Evolutionary conservation across 257 asterid species (phyloP), one percentile per base, ranked within the genome.

Genomic region (Mitragyna speciosa): DNA sequence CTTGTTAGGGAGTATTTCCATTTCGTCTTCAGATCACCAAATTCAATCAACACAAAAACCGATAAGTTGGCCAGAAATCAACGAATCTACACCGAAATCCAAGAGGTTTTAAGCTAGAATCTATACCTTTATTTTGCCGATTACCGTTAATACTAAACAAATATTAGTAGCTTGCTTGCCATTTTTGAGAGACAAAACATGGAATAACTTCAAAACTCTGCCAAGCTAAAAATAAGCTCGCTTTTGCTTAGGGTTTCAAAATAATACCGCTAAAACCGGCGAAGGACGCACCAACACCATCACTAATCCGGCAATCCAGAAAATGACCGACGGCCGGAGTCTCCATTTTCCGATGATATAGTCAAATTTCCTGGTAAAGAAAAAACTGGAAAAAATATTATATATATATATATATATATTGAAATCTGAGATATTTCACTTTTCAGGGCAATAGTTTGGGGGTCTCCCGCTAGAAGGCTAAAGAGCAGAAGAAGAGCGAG

Each of bases 141-240:
- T 81, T 77, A 82, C 47, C 75, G 75, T 52, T 72, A 56, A 31
- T 11, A 67, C 45, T 16, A 43, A 0, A 79, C 58, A 63, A 74
- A 80, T 76, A 80, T 74, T 33, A 77, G 79, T 80, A 79, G 78
- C 75, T 74, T 86, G 75, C 66, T 79, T 72, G 84, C 76, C 66
- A 78, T 72, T 36, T 36, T 82, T 68, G 81, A 76, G 69, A 77
- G 77, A 81, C 87, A 86, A 89, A 86, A 92, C 88, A 78, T 83
- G 91, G 86, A 83, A 88, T 88, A 87, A 82, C 97, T 89, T 88
- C 87, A 64, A 78, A 83, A 83, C 73, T 71, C 83, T 63, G 89
- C 86, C 65, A 87, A 82, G 77, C 58, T 63, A 26, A 28, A 64
- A 75, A 70, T 49, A 48, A 15, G 43, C 54, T 80, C 22, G 82